Base-by-base conservation (phyloP, 805 yeast genomes). In the Yamadazyma scolyti region DNA sequence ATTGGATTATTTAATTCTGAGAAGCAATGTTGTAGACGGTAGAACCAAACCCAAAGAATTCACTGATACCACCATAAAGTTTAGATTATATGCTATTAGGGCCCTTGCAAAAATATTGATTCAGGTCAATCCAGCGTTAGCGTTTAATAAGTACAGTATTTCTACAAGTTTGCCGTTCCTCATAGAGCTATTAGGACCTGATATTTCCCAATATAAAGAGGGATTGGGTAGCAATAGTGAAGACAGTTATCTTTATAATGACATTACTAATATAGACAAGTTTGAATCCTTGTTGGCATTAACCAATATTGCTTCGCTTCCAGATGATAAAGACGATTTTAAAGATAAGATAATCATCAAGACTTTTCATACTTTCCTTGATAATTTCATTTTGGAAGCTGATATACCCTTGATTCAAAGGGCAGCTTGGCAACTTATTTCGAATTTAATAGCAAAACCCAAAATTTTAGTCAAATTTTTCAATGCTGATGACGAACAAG, bases 261-360 rank as follows among this genome's bases (percentile, higher is more conserved):
- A 52, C 5, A 38, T 61, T 12, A 53, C 65, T 1, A 40, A 42
- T 3, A 42, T 68, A 9, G 80, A 74, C 35, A 65, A 69, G 13
- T 72, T 69, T 42, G 82, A 78, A 44, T 60, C 79, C 0, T 55
- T 84, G 23, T 48, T 79, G 14, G 85, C 89, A 0, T 61, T 83
- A 17, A 83, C 90, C 1, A 84, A 83, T 51, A 42, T 81, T 6
- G 73, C 86, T 0, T 67, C 85, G 0, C 37, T 65, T 2, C 61
- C 61, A 8, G 59, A 64, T 4, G 17, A 27, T 5, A 28, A 34
- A 9, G 54, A 52, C 9, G 65, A 68, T 7, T 56, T 68, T 16
- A 60, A 52, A 9, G 56, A 67, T 4, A 51, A 56, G 26, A 52
- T 60, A 3, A 50, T 59, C 5, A 58, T 65, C 28, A 75, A 79